Percentiles rank a stretch among this genome's conserved stretches.
Evolutionary conservation across 306 rosid genomes (phyloP).

Genomic region (Dryas octopetala): DNA sequence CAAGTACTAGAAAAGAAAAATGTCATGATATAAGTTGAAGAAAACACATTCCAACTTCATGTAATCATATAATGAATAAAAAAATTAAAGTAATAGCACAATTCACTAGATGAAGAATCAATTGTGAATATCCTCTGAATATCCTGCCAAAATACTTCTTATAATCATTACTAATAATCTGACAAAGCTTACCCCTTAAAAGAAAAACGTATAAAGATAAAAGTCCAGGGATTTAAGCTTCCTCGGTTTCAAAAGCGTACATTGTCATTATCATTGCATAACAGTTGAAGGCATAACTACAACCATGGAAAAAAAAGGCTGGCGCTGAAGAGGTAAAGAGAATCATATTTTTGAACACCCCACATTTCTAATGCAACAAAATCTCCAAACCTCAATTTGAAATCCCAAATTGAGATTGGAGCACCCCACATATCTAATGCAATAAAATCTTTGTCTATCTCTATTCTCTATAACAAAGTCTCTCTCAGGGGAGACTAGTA

Average conservation of each 20-base stretch:
- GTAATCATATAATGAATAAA: not conserved
- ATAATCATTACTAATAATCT: no score
- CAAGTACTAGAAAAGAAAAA: not conserved
- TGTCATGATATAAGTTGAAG: constrained; percentile 11
- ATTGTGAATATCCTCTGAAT: not conserved
- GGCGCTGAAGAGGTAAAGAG: not conserved
- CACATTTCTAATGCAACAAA: not conserved
- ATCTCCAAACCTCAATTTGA: not conserved
- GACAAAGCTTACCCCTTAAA: no score
- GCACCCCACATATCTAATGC: not conserved
- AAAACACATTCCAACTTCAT: not conserved
- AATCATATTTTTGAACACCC: not conserved
- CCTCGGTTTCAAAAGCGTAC: no score
- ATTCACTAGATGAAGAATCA: not conserved
- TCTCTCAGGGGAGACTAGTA: not conserved
- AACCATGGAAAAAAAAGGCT: not conserved
- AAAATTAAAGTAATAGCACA: not conserved
- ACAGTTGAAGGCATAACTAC: not conserved
- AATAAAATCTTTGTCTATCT: not conserved
- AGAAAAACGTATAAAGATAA: no score
- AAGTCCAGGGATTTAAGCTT: no score
- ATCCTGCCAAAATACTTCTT: not conserved
- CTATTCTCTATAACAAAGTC: not conserved
- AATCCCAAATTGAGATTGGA: not conserved
- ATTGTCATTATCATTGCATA: no score